Evolutionary conservation across 1,284 basidiomycete species (phyloP).

Genomic region (Malassezia caprae): DNA sequence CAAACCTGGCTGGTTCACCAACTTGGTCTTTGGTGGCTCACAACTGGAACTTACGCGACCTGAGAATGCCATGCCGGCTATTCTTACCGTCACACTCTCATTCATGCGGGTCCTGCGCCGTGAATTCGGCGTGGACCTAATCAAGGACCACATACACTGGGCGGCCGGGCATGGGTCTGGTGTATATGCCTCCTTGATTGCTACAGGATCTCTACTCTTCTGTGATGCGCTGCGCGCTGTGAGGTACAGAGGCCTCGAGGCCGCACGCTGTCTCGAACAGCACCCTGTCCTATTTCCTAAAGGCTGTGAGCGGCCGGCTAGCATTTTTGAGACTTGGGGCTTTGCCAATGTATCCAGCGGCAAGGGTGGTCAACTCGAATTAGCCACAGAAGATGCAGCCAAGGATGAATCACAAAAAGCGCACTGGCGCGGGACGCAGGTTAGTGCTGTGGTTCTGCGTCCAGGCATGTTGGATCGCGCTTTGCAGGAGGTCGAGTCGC

Average conservation of each 20-base stretch:
- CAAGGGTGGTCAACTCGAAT: constrained; percentile 12
- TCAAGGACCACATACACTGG: constrained; percentile 33
- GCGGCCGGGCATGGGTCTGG: constrained; percentile 44
- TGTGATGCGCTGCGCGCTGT: constrained; percentile 36
- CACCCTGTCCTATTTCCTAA: constrained; percentile 38
- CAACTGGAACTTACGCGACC: constrained; percentile 41
- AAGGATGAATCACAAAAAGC: neutral
- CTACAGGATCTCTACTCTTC: constrained; percentile 25
- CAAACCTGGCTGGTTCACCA: constrained; percentile 29
- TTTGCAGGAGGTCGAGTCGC: constrained; percentile 25
- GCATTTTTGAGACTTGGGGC: constrained; percentile 46
- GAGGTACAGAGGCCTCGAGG: constrained; percentile 37
- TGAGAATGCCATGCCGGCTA: constrained; percentile 43
- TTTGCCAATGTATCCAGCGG: constrained; percentile 42
- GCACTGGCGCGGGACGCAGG: constrained; percentile 40
- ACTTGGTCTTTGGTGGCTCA: constrained; percentile 40
- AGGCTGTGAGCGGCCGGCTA: constrained; percentile 36
- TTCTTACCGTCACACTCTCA: constrained; percentile 37
- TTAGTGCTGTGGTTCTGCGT: constrained; percentile 39
- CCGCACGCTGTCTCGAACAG: constrained; percentile 25
- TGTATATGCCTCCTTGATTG: constrained; percentile 37
- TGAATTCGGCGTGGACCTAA: constrained; percentile 39
- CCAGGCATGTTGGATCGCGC: constrained; percentile 34
- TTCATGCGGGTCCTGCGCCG: constrained; percentile 39
- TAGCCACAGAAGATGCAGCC: neutral